These are phyloP conservation scores for Colletotrichum shisoi DNA, from an alignment of 2,329 filamentous ascomycete species.

Conservation along the genomic window DNA sequence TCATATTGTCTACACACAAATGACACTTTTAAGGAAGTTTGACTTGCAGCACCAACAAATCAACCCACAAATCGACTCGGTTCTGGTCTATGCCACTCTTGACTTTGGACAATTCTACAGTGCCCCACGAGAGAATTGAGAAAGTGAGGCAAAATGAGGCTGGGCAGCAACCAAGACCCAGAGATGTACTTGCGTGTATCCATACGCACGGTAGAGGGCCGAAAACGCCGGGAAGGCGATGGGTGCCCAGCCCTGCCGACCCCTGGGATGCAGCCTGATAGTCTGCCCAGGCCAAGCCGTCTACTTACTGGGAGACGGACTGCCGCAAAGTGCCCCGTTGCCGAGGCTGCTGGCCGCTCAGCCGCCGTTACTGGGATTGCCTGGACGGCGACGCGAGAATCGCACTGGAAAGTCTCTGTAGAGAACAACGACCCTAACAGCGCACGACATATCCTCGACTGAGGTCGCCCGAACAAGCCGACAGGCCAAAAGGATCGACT, in stretches of 20 bases:
- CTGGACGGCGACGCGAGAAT: not conserved
- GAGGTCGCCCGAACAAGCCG: constrained; percentile 19
- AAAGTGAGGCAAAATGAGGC: constrained; percentile 14
- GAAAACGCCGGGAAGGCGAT: constrained; percentile 23
- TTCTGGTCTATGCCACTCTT: not conserved
- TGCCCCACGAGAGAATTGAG: not conserved
- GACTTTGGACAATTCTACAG: not conserved
- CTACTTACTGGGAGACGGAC: not conserved
- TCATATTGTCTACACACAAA: not conserved
- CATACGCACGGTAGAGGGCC: not conserved
- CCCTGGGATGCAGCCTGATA: constrained; percentile 33
- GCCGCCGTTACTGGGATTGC: constrained; percentile 24
- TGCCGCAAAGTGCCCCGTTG: constrained; percentile 34
- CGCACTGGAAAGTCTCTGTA: not conserved
- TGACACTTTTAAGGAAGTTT: not conserved
- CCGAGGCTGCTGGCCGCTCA: constrained; percentile 29
- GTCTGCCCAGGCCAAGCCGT: constrained; percentile 23
- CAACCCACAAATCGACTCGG: not conserved
- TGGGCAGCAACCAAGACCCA: constrained; percentile 1
- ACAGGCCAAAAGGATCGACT: constrained; percentile 4
- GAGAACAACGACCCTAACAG: constrained; percentile 1
- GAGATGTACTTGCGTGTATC: not conserved
- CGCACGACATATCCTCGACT: constrained; percentile 9
- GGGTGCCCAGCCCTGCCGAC: constrained; percentile 27
- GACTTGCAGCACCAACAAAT: not conserved